A percentile compares a stretch with the other conserved stretches of the same genome.
These are phyloP conservation scores for Rugiboletus extremiorientalis DNA, from an alignment of 1,284 basidiomycete species.

Conservation along the genomic window DNA sequence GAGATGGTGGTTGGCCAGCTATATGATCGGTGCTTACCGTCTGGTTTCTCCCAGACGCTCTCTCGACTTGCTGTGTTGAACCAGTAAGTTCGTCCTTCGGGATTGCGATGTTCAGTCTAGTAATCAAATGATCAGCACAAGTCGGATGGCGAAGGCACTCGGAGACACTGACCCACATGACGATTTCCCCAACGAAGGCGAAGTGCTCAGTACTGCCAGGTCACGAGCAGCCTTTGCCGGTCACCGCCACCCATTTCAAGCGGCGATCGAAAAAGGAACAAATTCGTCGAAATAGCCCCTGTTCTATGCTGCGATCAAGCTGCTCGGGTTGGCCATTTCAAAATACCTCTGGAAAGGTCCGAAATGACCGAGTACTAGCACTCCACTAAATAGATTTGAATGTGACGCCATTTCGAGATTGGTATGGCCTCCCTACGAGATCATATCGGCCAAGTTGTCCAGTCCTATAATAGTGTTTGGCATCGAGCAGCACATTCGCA, in stretches of 20 bases:
- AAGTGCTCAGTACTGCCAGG: background rate
- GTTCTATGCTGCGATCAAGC: too few relatives aligned
- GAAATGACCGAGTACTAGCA: too few relatives aligned
- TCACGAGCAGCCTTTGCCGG: slow-evolving; percentile 6
- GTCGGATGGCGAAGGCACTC: background rate
- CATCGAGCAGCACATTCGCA: background rate
- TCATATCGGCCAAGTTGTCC: too few relatives aligned
- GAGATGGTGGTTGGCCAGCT: slow-evolving; percentile 3
- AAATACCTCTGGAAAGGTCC: too few relatives aligned
- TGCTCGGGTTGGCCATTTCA: too few relatives aligned
- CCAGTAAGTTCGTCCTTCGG: slow-evolving; percentile 86
- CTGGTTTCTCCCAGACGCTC: slow-evolving; percentile 88
- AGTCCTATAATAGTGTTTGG: too few relatives aligned
- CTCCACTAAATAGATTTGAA: too few relatives aligned
- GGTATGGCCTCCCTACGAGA: too few relatives aligned
- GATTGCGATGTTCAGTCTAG: slow-evolving; percentile 79
- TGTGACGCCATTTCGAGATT: too few relatives aligned
- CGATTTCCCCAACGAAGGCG: background rate
- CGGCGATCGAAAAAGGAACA: slow-evolving; percentile 23
- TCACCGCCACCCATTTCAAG: slow-evolving; percentile 10
- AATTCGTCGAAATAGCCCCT: background rate
- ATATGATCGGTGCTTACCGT: slow-evolving; percentile 49
- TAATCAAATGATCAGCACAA: slow-evolving; percentile 4
- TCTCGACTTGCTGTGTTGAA: slow-evolving; percentile 76
- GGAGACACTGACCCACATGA: slow-evolving; percentile 33